Conservation (phyloP, 176 grass and related monocot species). For the Aechmea fasciata region DNA sequence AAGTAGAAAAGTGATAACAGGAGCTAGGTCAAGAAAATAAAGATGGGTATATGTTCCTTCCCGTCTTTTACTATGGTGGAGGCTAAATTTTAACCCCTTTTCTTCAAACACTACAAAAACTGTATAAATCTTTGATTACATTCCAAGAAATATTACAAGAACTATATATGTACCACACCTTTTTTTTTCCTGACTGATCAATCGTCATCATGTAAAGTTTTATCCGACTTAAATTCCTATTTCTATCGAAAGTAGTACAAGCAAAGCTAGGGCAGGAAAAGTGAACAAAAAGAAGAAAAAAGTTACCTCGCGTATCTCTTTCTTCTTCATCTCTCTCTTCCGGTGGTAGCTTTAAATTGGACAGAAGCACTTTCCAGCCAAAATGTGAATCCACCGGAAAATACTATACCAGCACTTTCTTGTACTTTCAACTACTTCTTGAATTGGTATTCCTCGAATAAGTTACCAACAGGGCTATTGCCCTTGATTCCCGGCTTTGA, state of each 20-base stretch:
- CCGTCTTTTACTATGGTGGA: too few relatives aligned
- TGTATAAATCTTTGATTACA: background rate
- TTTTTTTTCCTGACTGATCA: background rate
- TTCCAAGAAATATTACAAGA: background rate
- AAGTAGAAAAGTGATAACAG: too few relatives aligned
- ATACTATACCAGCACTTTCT: background rate
- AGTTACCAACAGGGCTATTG: constrained; percentile 18
- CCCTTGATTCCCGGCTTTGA: constrained; percentile 10
- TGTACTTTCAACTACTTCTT: constrained; percentile 29
- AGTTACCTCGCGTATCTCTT: too few relatives aligned
- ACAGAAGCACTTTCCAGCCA: background rate
- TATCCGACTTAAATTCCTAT: background rate
- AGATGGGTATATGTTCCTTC: too few relatives aligned
- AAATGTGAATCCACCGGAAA: background rate
- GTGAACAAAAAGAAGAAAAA: too few relatives aligned
- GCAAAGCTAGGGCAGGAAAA: too few relatives aligned
- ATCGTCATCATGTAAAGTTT: background rate
- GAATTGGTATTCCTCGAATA: constrained; percentile 37
- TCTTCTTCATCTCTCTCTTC: background rate
- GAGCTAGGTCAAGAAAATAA: too few relatives aligned
- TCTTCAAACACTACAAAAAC: background rate
- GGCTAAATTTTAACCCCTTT: too few relatives aligned
- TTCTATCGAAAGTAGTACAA: too few relatives aligned
- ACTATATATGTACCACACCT: background rate
- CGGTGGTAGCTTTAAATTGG: background rate